A percentile compares a stretch with the other conserved stretches of the same genome.
Conservation (phyloP, 495 filamentous ascomycete species). For the Daldinia bambusicola region DNA sequence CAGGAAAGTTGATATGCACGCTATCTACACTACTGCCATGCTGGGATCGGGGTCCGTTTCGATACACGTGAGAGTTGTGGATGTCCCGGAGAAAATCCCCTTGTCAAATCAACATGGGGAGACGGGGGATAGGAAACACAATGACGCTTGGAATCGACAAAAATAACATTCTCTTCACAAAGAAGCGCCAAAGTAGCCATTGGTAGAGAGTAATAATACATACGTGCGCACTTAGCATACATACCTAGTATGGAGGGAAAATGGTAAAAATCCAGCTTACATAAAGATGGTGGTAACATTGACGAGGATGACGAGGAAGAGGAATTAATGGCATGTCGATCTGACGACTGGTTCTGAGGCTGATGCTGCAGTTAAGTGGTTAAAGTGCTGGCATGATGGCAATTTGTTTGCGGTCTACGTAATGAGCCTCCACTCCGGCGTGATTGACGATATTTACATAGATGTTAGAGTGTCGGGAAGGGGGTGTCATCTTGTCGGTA, state of each 20-base stretch:
- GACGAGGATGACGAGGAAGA: neutral
- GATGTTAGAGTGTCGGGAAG: neutral
- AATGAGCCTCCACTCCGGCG: constrained; percentile 26
- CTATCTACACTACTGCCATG: constrained; percentile 35
- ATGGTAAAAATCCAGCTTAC: neutral
- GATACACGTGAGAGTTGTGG: constrained; percentile 27
- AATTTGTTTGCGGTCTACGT: constrained; percentile 21
- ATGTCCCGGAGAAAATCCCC: constrained; percentile 26
- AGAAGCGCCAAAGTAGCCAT: constrained; percentile 6
- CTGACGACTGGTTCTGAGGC: constrained; percentile 26
- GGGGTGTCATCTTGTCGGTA: neutral
- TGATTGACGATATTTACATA: constrained; percentile 23
- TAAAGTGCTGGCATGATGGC: constrained; percentile 3
- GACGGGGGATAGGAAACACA: constrained; percentile 15
- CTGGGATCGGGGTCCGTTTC: constrained; percentile 35
- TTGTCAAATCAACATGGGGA: constrained; percentile 30
- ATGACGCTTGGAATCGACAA: constrained; percentile 26
- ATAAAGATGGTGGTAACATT: constrained; percentile 8
- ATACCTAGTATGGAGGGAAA: neutral
- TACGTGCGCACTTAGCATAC: too few species aligned
- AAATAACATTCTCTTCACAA: constrained; percentile 30
- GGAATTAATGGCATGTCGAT: constrained; percentile 38
- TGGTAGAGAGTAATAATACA: neutral
- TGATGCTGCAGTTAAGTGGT: constrained; percentile 6
- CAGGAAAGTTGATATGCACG: constrained; percentile 44